Base-by-base conservation (phyloP, 257 asterid genomes). In the Solanum pennellii region DNA sequence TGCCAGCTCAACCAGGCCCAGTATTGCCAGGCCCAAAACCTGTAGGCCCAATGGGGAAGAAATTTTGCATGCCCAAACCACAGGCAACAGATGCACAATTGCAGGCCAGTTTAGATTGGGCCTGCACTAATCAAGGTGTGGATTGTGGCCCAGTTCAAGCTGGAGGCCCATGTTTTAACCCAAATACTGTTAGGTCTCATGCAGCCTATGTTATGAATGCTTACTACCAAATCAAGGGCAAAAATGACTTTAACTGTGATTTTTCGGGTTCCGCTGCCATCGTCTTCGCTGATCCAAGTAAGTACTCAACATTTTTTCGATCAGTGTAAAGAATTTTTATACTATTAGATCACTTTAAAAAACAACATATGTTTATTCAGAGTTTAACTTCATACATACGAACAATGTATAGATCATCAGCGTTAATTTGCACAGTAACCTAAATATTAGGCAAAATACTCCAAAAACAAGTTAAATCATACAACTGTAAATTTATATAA, bases 1-100 rank as follows among this genome's bases (percentile, higher is more conserved):
- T 31, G 45, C 42, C 77, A 25, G 74, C 47, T 31, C 88, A 85
- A 35, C 86, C 73, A 6, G 25, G 21, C 9, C 89, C 85, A 8
- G 59, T 25, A 23, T 68, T 25, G 47, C 88, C 73, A 7, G 27
- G 21, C 11, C 90, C 88, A 9, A 75, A 59, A 9, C 79, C 83
- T 5, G 31, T 94, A 31, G 42, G 73, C 31, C 91, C 93, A 3
- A 74, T 87, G 72, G 93, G 85, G 85, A 93, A 92, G 90, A 91
- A 92, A 83, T 96, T 96, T 92, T 96, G 99, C 23, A 91, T 95
- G 86, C 93, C 97, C 0, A 96, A 92, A 92, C 65, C 89, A 0
- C 91, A 66, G 9, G 95, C 91, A 3, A 89, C 87, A 2, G 91
- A 91, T 7, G 89, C 89, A 0, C 90, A 87, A 23, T 76, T 96